phyloP scores from a whole-genome alignment of 345 rosid genomes.

The Geranium rotundifolium region DNA sequence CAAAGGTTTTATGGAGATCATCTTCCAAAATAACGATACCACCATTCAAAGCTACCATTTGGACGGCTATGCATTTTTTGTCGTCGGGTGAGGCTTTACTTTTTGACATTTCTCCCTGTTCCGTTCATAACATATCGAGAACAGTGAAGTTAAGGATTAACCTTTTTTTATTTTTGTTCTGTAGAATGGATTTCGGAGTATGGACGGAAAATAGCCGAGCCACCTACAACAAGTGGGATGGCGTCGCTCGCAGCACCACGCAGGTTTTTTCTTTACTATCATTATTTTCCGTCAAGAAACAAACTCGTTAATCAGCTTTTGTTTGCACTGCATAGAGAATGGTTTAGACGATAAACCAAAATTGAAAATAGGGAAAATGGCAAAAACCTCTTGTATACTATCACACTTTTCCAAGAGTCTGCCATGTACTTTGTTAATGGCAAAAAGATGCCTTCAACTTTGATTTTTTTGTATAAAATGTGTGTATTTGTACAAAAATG shows the following conservation, averaged over 20 bases:
- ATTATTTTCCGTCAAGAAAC: too few species aligned
- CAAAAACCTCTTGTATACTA: too few species aligned
- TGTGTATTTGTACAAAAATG: too few species aligned
- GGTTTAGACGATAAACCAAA: too few species aligned
- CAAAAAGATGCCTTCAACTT: too few species aligned
- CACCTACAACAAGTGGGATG: constrained; percentile 86
- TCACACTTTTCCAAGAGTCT: too few species aligned
- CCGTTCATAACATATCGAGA: background rate
- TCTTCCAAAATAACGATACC: constrained; percentile 80
- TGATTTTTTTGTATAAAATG: too few species aligned
- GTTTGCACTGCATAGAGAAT: too few species aligned
- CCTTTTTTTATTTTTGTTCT: constrained; percentile 4
- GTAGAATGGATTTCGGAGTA: constrained; percentile 85
- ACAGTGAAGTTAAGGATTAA: background rate
- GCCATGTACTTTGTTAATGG: too few species aligned
- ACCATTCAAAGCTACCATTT: constrained; percentile 69
- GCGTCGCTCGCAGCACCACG: constrained; percentile 68
- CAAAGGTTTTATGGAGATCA: constrained; percentile 83
- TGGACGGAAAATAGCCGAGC: constrained; percentile 92
- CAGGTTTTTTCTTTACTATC: constrained; percentile 37
- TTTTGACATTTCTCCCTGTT: constrained; percentile 12
- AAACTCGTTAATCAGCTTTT: too few species aligned
- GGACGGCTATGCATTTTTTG: constrained; percentile 92
- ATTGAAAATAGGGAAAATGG: too few species aligned
- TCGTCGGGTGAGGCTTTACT: constrained; percentile 63